Percentiles rank a stretch among this genome's conserved stretches.
phyloP scores from a whole-genome alignment of 2,329 filamentous ascomycete genomes.

The Beauveria varroae region DNA sequence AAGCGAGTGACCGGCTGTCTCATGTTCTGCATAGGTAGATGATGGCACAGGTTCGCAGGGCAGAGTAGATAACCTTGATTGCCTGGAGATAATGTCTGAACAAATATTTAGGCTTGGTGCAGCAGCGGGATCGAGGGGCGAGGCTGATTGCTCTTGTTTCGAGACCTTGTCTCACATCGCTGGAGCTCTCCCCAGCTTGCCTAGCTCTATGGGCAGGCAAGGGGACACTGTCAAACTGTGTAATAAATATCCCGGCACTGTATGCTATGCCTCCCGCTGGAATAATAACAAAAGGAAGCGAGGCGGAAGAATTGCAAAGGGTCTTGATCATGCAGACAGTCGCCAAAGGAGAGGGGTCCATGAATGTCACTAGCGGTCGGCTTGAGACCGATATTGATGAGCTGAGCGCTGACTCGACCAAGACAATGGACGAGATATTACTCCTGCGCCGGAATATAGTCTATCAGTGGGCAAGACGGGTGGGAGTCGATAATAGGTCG shows the following conservation, averaged over 20 bases:
- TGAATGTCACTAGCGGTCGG: neutral
- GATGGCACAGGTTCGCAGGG: neutral
- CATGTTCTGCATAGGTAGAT: neutral
- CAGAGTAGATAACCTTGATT: neutral
- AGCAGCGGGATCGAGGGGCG: neutral
- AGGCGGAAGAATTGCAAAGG: neutral
- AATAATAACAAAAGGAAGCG: neutral
- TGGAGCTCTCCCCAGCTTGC: neutral
- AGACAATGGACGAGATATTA: neutral
- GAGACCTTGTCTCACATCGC: slow-evolving; percentile 9
- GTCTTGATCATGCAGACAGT: neutral
- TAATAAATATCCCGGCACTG: neutral
- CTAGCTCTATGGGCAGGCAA: neutral
- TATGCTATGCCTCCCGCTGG: neutral
- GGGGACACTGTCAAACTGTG: neutral
- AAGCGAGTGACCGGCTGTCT: neutral
- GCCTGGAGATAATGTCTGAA: neutral
- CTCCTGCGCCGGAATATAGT: neutral
- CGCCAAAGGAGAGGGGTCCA: neutral
- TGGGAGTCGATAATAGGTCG: neutral
- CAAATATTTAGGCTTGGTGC: neutral
- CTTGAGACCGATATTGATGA: neutral
- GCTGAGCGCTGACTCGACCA: neutral
- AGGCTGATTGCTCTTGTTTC: slow-evolving; percentile 7
- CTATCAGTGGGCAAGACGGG: neutral